These are phyloP conservation scores for Ceriops zippeliana DNA, from an alignment of 345 rosid species.

Conservation along the genomic window DNA sequence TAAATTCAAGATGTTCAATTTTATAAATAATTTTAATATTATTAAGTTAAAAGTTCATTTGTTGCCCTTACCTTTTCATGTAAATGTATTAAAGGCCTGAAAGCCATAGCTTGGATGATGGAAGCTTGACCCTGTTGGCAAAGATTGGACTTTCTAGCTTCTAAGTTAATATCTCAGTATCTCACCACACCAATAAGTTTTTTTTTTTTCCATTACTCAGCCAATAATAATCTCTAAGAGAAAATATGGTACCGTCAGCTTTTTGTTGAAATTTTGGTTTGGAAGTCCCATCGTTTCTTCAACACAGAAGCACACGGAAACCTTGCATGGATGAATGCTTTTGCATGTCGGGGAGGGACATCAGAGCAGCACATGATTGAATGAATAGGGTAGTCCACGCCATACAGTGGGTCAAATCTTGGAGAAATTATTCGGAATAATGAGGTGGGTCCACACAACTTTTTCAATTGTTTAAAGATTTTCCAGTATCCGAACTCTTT, in stretches of 20 bases:
- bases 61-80: no score
- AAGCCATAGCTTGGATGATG: no score
- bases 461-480: not conserved
- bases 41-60: no score
- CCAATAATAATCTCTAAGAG: not conserved
- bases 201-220: not conserved
- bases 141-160: no score
- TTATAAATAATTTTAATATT: no score
- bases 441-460: constrained; percentile 21
- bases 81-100: no score
- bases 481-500: constrained; percentile 4
- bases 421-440: not conserved
- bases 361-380: constrained; percentile 34
- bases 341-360: constrained; percentile 27
- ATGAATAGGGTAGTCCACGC: constrained; percentile 9
- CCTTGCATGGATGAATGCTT: constrained; percentile 21
- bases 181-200: no score
- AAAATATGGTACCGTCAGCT: constrained; percentile 3
- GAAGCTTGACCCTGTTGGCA: no score
- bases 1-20: no score
- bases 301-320: constrained; percentile 20
- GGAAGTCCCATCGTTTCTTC: not conserved
- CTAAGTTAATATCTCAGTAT: no score
- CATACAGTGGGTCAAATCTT: constrained; percentile 13
- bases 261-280: not conserved